phyloP scores from a whole-genome alignment of 73 alveolate genomes.

The Breviolum minutum region DNA sequence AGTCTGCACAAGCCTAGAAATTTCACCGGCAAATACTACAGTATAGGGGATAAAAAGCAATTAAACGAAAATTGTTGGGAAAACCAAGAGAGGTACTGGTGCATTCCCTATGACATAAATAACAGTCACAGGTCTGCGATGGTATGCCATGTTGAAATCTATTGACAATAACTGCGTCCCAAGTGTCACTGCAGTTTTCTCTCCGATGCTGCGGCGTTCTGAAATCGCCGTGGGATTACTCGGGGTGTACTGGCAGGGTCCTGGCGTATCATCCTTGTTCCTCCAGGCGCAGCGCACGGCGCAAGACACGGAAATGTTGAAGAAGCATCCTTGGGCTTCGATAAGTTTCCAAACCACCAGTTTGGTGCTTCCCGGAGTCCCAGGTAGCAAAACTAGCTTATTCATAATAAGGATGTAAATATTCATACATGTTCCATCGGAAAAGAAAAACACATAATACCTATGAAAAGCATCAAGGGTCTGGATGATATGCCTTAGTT shows the following conservation, averaged over 20 bases:
- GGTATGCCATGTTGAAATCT: neutral
- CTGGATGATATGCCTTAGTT: too few species aligned
- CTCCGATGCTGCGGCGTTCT: conserved; percentile 90
- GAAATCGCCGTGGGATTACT: conserved; percentile 51
- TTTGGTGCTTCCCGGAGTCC: too few species aligned
- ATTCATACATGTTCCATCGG: neutral
- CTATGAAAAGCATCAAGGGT: neutral
- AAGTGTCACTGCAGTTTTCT: conserved; percentile 37
- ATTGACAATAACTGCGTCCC: neutral
- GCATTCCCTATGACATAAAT: too few species aligned
- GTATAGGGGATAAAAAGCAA: neutral
- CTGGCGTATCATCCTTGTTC: conserved; percentile 72
- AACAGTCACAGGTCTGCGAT: neutral
- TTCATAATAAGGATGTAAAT: too few species aligned
- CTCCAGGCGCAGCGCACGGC: neutral
- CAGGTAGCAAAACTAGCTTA: too few species aligned
- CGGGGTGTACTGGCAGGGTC: conserved; percentile 84
- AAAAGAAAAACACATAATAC: neutral
- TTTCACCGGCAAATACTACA: neutral
- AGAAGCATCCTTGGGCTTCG: neutral
- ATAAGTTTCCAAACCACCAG: too few species aligned
- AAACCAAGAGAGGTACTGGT: too few species aligned
- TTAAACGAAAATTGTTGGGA: neutral
- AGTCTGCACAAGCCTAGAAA: neutral
- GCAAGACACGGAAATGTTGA: neutral